phyloP scores from a whole-genome alignment of 2,329 filamentous ascomycete species.

The Apiospora aurea region DNA sequence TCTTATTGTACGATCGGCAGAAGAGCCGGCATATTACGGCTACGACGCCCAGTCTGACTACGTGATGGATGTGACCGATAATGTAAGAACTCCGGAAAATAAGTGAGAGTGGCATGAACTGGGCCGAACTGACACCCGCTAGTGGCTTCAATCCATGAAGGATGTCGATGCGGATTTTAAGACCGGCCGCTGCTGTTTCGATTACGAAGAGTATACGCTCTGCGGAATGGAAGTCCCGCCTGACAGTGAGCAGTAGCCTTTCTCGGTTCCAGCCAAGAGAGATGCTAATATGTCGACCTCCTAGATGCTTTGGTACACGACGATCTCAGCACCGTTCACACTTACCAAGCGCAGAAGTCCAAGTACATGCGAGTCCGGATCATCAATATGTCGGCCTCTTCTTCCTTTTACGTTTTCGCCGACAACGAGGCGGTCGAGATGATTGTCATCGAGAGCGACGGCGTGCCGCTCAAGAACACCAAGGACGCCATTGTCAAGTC shows the following conservation, averaged over 20 bases:
- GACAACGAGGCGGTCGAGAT: conserved; percentile 21
- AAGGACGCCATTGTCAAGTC: not conserved
- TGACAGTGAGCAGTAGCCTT: not conserved
- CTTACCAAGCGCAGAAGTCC: not conserved
- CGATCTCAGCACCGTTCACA: conserved; percentile 18
- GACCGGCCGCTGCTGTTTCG: conserved; percentile 23
- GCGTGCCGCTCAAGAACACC: conserved; percentile 20
- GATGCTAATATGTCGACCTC: not conserved
- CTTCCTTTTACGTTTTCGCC: conserved; percentile 19
- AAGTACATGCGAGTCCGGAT: conserved; percentile 19
- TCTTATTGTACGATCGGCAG: conserved; percentile 18
- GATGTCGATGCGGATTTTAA: conserved; percentile 22
- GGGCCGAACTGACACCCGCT: not conserved
- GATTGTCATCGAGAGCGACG: conserved; percentile 22
- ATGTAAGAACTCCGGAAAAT: not conserved
- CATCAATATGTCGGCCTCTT: conserved; percentile 24
- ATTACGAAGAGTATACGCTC: not conserved
- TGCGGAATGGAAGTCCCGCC: conserved; percentile 25
- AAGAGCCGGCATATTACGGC: conserved; percentile 20
- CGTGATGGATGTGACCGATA: conserved; percentile 20
- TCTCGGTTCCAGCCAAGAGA: not conserved
- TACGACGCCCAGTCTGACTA: conserved; percentile 10
- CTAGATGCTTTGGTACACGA: conserved; percentile 21
- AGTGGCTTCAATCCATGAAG: conserved; percentile 21
- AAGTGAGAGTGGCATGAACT: too few species aligned